phyloP scores from a whole-genome alignment of 2,329 filamentous ascomycete genomes.

The Pseudocercospora pini-densiflorae region DNA sequence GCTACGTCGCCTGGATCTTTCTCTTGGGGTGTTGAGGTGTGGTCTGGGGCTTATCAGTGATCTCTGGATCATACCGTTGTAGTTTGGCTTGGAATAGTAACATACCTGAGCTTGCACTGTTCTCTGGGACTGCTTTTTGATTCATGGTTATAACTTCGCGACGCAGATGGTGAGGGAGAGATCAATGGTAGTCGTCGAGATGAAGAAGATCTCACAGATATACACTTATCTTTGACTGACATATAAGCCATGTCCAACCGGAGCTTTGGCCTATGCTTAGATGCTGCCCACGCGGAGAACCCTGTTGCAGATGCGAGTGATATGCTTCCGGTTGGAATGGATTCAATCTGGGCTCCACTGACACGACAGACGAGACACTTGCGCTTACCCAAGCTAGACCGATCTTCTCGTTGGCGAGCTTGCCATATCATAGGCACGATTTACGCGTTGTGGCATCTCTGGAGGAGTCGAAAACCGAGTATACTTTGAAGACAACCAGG shows the following conservation, averaged over 20 bases:
- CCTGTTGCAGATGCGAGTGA: not conserved
- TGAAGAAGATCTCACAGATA: not conserved
- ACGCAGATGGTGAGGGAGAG: no score
- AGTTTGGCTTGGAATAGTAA: no score
- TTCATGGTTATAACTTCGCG: not conserved
- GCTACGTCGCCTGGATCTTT: slow-evolving; percentile 13
- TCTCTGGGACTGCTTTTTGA: not conserved
- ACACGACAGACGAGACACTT: slow-evolving; percentile 1
- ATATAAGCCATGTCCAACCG: not conserved
- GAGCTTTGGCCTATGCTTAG: not conserved
- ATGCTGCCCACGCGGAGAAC: slow-evolving; percentile 7
- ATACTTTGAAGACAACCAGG: not conserved
- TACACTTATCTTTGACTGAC: not conserved
- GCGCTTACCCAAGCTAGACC: not conserved
- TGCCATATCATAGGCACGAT: not conserved
- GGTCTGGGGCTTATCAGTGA: not conserved
- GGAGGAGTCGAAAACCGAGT: not conserved
- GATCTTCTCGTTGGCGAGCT: not conserved
- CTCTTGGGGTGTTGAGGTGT: not conserved
- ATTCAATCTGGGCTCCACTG: not conserved
- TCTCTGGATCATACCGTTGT: no score
- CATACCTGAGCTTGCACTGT: not conserved
- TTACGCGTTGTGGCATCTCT: not conserved
- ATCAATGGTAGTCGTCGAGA: not conserved
- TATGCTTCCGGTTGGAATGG: not conserved